Base-by-base conservation (phyloP, 1,284 basidiomycete species). In the Cystobasidium slooffiae region DNA sequence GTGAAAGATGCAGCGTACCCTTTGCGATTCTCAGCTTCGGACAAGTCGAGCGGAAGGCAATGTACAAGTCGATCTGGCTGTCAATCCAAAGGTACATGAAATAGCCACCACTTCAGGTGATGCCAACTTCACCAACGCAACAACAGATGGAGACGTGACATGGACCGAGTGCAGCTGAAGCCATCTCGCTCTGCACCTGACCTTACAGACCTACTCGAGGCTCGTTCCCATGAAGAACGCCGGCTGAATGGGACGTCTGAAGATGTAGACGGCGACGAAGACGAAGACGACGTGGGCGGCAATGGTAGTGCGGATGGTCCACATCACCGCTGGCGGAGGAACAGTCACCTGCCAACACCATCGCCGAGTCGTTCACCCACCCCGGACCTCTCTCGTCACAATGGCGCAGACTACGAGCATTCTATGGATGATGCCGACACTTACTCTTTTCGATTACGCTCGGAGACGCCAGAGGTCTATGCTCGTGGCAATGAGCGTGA, bases 401-500 rank as follows among this genome's bases (percentile, higher is more conserved):
- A 24, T 55, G 66, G 56, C 46, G 53, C 4, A 24, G 44, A 52
- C 14, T 68, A 70, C 16, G 52, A 16, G 43, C 31, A 31, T 31
- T 31, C 31, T 31, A 31, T 31, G 31, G 31, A 31, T 2, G 31
- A 31, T 31, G 31, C 31, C 49, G 49, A 51, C 49, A 20, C 16
- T 6, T 51, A 51, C 49, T 16, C 20, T 1, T 55, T 73, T 22
- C 51, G 66, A 31, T n/a, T 61, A 20, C 47, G 22, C 41, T 44
- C 62, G 24, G 52, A 56, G 74, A 75, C 22, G 76, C 80, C 3
- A 77, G 79, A 58, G n/a, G 61, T 55, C 22, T 68, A 41, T 39
- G 55, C 39, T 37, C 39, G 61, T 37, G 56, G 68, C 37, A 46
- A 59, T 16, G 43, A 12, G 10, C 56, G 6, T 9, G 56, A 31